Evolutionary conservation across 257 asterid species (phyloP).

Genomic region (Leonotis leonurus): DNA sequence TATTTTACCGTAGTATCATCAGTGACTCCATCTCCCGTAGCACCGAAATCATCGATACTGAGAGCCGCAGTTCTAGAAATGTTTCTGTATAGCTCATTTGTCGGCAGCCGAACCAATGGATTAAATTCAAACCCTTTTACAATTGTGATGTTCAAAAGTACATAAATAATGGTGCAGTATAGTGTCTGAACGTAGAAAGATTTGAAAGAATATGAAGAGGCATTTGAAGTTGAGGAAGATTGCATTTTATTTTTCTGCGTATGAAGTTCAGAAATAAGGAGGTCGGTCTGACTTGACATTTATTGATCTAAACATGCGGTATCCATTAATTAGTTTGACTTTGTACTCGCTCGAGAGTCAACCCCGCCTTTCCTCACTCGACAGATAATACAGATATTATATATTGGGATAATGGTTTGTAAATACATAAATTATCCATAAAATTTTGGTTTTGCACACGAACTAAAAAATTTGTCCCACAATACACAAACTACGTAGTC

Average conservation of each 20-base stretch:
- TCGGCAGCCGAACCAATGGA: slow-evolving; percentile 30
- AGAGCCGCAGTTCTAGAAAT: slow-evolving; percentile 24
- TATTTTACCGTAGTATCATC: slow-evolving; percentile 47
- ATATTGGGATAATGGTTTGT: no score
- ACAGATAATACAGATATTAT: no score
- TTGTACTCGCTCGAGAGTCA: no score
- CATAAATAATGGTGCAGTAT: slow-evolving; percentile 9
- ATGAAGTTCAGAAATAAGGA: not conserved
- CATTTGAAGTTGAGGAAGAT: slow-evolving; percentile 15
- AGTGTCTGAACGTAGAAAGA: not conserved
- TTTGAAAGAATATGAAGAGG: not conserved
- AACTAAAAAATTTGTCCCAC: no score
- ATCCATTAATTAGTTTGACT: no score
- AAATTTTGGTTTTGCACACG: no score
- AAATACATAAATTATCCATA: no score
- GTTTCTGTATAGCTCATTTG: slow-evolving; percentile 23
- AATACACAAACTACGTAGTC: no score
- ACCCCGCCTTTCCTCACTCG: no score
- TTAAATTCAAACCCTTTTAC: slow-evolving; percentile 19
- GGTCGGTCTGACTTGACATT: no score
- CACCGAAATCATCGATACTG: slow-evolving; percentile 50
- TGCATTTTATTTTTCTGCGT: not conserved
- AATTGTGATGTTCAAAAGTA: not conserved
- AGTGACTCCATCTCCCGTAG: slow-evolving; percentile 53
- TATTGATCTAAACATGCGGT: no score